Evolutionary conservation across 2,329 filamentous ascomycete species (phyloP), one percentile per base, ranked within the genome.

Genomic region (Delphinella strobiligena): DNA sequence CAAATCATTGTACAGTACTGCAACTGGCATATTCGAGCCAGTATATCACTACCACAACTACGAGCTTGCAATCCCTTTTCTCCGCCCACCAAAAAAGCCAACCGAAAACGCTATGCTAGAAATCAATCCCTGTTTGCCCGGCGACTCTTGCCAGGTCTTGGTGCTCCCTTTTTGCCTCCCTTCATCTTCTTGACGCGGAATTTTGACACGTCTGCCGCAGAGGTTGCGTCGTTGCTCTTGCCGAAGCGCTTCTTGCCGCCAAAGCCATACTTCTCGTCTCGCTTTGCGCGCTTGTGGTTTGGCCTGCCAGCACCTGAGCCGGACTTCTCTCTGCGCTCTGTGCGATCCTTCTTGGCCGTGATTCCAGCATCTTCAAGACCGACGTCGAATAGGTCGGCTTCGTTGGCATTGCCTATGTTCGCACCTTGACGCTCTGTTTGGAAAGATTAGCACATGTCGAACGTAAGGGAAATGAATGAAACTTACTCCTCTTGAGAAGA

Each of bases 231-330:
- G 50, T 86, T 86, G 45, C 87, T 94, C 75, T 98, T 98, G 41
- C 72, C 64, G 59, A 87, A 79, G 40, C 82, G 73, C 73, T 98
- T 98, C 77, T 94, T 95, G 52, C 91, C 91, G 45, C 91, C 91
- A 55, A 89, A 94, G 17, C 91, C 91, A 60, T 80, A 96, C 67
- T 94, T 95, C 49, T 83, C 74, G 58, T 98, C 80, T 69, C 93
- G 94, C 78, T 93, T 94, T 59, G 82, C 75, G 45, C 91, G 80
- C 70, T 96, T 96, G 40, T 49, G 47, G 56, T 79, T 82, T 18
- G 66, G 61, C 30, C 58, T 54, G 11, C 47, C 47, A 12, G 50
- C 53, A 45, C 50, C 55, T 17, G 46, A 61, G 61, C 41, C 64
- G 62, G 51, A 63, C 38, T 52, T 51, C 27, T 51, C 55, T 50